These are phyloP conservation scores for Spergularia azorica DNA, from an alignment of 179 eudicot species.

Conservation along the genomic window DNA sequence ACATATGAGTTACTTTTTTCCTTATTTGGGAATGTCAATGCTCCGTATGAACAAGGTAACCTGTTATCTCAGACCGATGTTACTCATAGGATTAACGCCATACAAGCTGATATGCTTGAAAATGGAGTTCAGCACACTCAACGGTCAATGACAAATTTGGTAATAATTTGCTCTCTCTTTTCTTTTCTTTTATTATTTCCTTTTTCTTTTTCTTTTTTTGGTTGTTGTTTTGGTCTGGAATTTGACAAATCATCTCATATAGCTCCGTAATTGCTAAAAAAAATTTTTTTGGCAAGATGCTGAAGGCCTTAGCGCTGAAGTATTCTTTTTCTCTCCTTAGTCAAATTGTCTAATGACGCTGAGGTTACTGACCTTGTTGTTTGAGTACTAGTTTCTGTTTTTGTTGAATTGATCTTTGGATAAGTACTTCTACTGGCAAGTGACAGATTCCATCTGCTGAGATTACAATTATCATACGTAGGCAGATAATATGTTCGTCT, in stretches of 20 bases:
- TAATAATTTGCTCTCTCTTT: constrained; percentile 26
- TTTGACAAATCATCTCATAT: constrained; percentile 5
- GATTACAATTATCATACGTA: background rate
- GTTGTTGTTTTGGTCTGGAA: background rate
- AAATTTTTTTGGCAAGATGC: background rate
- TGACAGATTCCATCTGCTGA: background rate
- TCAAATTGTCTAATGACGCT: background rate
- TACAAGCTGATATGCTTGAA: constrained; percentile 77
- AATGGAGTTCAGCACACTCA: constrained; percentile 75
- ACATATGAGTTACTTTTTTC: constrained; percentile 82
- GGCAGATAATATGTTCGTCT: background rate
- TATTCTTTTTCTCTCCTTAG: background rate
- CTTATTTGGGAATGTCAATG: constrained; percentile 81
- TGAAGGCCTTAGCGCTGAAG: background rate
- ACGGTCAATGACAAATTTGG: constrained; percentile 61
- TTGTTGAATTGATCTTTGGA: background rate
- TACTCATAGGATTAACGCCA: constrained; percentile 65
- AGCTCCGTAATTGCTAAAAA: background rate
- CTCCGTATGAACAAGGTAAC: constrained; percentile 82
- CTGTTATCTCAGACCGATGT: constrained; percentile 60
- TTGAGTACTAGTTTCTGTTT: background rate
- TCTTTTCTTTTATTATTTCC: background rate
- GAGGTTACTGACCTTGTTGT: background rate
- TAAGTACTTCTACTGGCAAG: constrained; percentile 1
- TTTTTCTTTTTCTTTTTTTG: no score